Evolutionary conservation across 1,284 basidiomycete genomes (phyloP).

Genomic region (Peniophora sp.): DNA sequence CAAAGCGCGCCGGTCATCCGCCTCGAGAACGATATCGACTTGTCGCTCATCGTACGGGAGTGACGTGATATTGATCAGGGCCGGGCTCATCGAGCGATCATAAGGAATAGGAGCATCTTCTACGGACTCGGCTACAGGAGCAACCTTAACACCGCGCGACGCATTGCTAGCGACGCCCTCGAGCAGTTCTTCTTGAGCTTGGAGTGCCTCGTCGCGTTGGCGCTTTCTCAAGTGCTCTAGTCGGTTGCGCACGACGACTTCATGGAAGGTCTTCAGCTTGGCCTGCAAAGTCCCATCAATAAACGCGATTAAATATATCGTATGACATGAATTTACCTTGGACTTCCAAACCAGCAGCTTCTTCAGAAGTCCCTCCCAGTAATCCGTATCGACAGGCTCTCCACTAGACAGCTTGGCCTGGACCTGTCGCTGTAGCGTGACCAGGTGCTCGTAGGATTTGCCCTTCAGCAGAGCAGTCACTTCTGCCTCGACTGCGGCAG

Average conservation of each 20-base stretch:
- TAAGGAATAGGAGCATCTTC: constrained; percentile 42
- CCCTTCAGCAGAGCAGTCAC: constrained; percentile 68
- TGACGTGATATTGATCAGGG: constrained; percentile 59
- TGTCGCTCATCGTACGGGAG: constrained; percentile 73
- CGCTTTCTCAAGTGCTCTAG: constrained; percentile 92
- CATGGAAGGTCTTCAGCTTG: constrained; percentile 87
- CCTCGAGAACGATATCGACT: constrained; percentile 66
- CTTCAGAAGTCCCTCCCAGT: constrained; percentile 92
- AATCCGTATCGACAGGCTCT: constrained; percentile 94
- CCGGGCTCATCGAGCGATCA: constrained; percentile 77
- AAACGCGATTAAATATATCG: background rate
- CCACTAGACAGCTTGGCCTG: constrained; percentile 85
- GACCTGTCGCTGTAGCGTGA: constrained; percentile 78
- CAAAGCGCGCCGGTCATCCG: constrained; percentile 57
- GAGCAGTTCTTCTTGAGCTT: constrained; percentile 87
- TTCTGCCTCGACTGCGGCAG: constrained; percentile 75
- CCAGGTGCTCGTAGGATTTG: constrained; percentile 81
- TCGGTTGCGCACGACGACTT: constrained; percentile 92
- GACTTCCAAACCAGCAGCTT: constrained; percentile 97
- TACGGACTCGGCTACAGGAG: constrained; percentile 21
- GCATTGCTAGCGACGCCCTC: constrained; percentile 65
- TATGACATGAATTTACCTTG: constrained; percentile 50
- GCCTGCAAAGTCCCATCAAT: constrained; percentile 41
- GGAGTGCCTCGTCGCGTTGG: constrained; percentile 90
- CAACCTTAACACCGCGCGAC: constrained; percentile 24